Evolutionary conservation across 1,284 basidiomycete genomes (phyloP).

Genomic region (Marasmius fiardii): DNA sequence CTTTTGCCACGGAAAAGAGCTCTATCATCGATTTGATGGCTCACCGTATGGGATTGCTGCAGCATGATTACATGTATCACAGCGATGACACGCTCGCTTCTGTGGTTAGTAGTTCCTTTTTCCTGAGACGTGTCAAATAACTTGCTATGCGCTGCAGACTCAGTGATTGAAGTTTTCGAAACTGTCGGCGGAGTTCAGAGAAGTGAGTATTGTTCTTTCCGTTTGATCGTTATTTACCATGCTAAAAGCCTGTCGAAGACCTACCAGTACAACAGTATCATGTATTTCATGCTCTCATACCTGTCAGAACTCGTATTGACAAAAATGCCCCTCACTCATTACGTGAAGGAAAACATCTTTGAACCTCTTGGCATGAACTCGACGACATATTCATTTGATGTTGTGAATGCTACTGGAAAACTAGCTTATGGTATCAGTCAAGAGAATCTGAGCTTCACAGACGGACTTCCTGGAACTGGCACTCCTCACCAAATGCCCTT

Average conservation of each 20-base stretch:
- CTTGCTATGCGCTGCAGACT: background rate
- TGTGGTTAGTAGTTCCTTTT: conserved; percentile 17
- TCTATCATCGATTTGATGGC: conserved; percentile 20
- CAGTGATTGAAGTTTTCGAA: conserved; percentile 7
- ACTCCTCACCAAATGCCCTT: conserved; percentile 17
- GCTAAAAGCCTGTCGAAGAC: background rate
- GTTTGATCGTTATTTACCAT: background rate
- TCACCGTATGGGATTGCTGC: conserved; percentile 22
- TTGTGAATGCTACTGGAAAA: conserved; percentile 15
- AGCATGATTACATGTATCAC: conserved; percentile 21
- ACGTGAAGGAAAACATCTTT: conserved; percentile 21
- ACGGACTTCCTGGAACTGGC: conserved; percentile 18
- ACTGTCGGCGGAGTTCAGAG: conserved; percentile 4
- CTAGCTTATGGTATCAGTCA: conserved; percentile 17
- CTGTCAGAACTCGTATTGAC: conserved; percentile 16
- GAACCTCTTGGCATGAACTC: conserved; percentile 18
- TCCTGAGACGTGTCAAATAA: background rate
- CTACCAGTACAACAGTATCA: conserved; percentile 20
- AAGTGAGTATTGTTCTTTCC: background rate
- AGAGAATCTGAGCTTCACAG: conserved; percentile 13
- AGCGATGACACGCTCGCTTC: conserved; percentile 13
- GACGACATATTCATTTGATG: conserved; percentile 18
- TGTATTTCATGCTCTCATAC: conserved; percentile 19
- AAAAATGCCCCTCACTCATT: conserved; percentile 15
- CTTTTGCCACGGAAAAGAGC: conserved; percentile 16